Evolutionary conservation across 257 asterid genomes (phyloP).

Genomic region (Anisodus tanguticus): DNA sequence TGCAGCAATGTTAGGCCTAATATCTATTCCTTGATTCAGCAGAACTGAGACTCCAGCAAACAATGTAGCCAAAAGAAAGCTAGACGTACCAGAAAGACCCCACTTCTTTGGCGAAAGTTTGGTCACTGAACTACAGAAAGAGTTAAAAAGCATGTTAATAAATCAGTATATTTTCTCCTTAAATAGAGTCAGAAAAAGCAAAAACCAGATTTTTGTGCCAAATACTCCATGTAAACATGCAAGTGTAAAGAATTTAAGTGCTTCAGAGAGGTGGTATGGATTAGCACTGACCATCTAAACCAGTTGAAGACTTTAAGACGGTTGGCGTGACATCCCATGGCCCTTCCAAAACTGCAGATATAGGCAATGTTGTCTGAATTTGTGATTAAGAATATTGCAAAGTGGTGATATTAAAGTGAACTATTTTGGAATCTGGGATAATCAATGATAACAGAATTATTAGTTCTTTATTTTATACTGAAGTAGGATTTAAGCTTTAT

Average conservation of each 20-base stretch:
- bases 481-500: neutral
- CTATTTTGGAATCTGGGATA: neutral
- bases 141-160: slow-evolving; percentile 17
- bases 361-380: neutral
- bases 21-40: slow-evolving; percentile 84
- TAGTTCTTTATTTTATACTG: neutral
- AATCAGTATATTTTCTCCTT: neutral
- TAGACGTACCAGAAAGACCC: slow-evolving; percentile 91
- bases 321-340: slow-evolving; percentile 90
- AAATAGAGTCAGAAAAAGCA: neutral
- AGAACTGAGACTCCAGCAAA: slow-evolving; percentile 72
- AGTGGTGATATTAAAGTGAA: slow-evolving; percentile 21
- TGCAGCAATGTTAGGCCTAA: slow-evolving; percentile 84
- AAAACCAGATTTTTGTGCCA: neutral
- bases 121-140: slow-evolving; percentile 57
- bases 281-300: slow-evolving; percentile 60
- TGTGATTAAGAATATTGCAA: neutral
- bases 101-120: slow-evolving; percentile 96
- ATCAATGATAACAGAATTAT: neutral
- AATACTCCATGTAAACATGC: slow-evolving; percentile 19
- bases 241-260: slow-evolving; percentile 18
- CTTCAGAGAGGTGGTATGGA: slow-evolving; percentile 13
- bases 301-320: slow-evolving; percentile 76
- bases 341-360: slow-evolving; percentile 79
- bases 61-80: slow-evolving; percentile 59